Base-by-base conservation (phyloP, 345 rosid species). In the Eucalyptus albens region DNA sequence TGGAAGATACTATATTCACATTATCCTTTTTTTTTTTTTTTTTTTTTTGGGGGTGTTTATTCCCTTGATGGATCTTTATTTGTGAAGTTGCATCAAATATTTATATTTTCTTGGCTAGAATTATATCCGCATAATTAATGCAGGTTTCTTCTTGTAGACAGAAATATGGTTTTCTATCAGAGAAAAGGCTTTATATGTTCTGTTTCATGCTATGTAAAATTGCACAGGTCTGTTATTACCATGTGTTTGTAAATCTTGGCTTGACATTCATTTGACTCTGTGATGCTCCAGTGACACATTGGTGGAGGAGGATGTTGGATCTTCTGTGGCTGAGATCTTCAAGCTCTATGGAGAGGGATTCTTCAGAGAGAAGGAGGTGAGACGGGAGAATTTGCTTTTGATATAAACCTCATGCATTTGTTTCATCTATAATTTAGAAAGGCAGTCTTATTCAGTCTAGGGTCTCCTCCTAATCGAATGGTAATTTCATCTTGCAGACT, bases 281-380 rank as follows among this genome's bases (percentile, higher is more conserved):
- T 33, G 47, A 77, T 77, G 85, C 29, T 77, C 85, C 85, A 97
- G 99, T 92, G 99, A 97, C 88, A 8, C 89, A 17, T 92, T 96
- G 92, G 92, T 97, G 85, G 99, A 97, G 94, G 90, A 96, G 83
- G 93, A 92, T 5, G 92, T 92, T 49, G 91, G 97, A 91, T 92
- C 93, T 60, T 89, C 98, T n/a, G 97, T 97, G 31, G 94, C 99
- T 89, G 97, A 97, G 89, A 96, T 97, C 21, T 97, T 97, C 92
- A 93, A 94, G 91, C 94, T 92, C 37, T 93, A 95, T 86, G 99
- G 99, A 88, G 99, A 97, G 88, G 93, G 90, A 55, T 96, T 94
- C 93, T 97, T 98, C 92, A 94, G 99, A 92, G 93, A 93, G n/a
- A 97, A 95, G 90, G 99, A 98, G 99, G 99, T 96, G 91, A 15